phyloP scores from a whole-genome alignment of 1,284 basidiomycete genomes.

The Anthracocystis walkeri region DNA sequence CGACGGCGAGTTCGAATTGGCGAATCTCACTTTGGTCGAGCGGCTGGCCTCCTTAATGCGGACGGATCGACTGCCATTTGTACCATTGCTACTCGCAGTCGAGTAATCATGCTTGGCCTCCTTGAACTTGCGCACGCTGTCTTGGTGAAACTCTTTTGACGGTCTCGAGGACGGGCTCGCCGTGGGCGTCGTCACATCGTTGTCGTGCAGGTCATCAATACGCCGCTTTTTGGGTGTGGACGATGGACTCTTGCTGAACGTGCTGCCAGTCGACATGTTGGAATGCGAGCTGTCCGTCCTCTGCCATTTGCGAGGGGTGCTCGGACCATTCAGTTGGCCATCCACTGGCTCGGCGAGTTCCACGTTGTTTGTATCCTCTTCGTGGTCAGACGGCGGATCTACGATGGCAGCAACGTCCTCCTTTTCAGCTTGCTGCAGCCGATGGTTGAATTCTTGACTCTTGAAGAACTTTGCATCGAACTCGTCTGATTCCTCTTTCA shows the following conservation, averaged over 20 bases:
- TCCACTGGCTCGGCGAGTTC: slow-evolving; percentile 11
- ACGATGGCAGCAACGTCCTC: slow-evolving; percentile 35
- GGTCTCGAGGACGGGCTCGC: slow-evolving; percentile 20
- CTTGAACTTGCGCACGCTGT: slow-evolving; percentile 40
- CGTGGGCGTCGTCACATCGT: slow-evolving; percentile 5
- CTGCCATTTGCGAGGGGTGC: slow-evolving; percentile 17
- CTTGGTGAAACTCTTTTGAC: slow-evolving; percentile 31
- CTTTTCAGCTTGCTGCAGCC: slow-evolving; percentile 57
- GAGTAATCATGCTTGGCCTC: slow-evolving; percentile 25
- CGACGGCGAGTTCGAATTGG: slow-evolving; percentile 2
- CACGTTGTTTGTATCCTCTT: slow-evolving; percentile 17
- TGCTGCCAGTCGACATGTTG: slow-evolving; percentile 22
- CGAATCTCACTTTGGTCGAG: slow-evolving; percentile 26
- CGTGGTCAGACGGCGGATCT: slow-evolving; percentile 36
- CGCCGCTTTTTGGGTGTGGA: slow-evolving; percentile 39
- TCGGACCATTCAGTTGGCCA: slow-evolving; percentile 4
- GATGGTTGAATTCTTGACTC: slow-evolving; percentile 62
- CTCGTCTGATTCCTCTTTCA: slow-evolving; percentile 45
- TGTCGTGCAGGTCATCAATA: slow-evolving; percentile 11
- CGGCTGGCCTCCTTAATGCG: slow-evolving; percentile 3
- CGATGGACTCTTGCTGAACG: slow-evolving; percentile 30
- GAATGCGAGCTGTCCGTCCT: slow-evolving; percentile 37
- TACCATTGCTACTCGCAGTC: slow-evolving; percentile 3
- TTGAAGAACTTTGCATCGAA: slow-evolving; percentile 67
- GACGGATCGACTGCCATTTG: background rate